These are phyloP conservation scores for Phaseolus coccineus DNA, from an alignment of 331 rosid genomes.

Conservation along the genomic window DNA sequence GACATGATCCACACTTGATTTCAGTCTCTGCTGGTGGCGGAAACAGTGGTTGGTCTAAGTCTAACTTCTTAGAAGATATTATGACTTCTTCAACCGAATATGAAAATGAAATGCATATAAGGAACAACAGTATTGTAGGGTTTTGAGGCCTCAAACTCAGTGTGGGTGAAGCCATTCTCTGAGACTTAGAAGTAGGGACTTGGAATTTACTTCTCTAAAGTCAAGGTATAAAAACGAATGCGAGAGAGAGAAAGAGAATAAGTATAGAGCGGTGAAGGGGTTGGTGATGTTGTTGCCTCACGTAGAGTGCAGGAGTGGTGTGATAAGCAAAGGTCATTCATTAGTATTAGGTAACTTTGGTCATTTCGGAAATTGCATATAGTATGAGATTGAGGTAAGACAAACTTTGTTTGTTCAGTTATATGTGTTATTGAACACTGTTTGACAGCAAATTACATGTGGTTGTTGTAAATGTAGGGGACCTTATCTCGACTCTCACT, in stretches of 20 bases:
- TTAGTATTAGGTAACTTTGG: constrained; percentile 42
- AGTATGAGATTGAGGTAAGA: constrained; percentile 29
- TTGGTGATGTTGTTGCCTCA: constrained; percentile 35
- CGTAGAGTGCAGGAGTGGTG: constrained; percentile 28
- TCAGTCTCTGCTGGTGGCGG: constrained; percentile 45
- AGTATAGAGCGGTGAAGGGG: constrained; percentile 12
- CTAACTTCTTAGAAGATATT: constrained; percentile 45
- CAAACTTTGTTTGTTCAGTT: constrained; percentile 39
- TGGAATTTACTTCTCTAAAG: constrained; percentile 25
- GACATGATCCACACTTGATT: constrained; percentile 64
- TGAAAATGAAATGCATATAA: constrained; percentile 45
- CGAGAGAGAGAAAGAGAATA: constrained; percentile 3
- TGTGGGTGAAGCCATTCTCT: constrained; percentile 51
- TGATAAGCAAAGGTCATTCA: constrained; percentile 42
- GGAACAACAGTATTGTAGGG: constrained; percentile 26
- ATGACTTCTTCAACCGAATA: constrained; percentile 36
- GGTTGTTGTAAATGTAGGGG: constrained; percentile 53
- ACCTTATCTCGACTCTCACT: constrained; percentile 47
- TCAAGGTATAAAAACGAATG: constrained; percentile 30
- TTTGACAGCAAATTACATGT: constrained; percentile 55
- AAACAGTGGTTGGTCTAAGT: constrained; percentile 46
- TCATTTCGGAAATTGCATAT: constrained; percentile 34
- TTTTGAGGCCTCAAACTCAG: constrained; percentile 43
- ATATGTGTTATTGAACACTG: constrained; percentile 22
- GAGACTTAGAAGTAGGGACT: constrained; percentile 29